These are phyloP conservation scores for Gyromitra esculenta DNA, from an alignment of 2,329 filamentous ascomycete genomes.

Conservation along the genomic window DNA sequence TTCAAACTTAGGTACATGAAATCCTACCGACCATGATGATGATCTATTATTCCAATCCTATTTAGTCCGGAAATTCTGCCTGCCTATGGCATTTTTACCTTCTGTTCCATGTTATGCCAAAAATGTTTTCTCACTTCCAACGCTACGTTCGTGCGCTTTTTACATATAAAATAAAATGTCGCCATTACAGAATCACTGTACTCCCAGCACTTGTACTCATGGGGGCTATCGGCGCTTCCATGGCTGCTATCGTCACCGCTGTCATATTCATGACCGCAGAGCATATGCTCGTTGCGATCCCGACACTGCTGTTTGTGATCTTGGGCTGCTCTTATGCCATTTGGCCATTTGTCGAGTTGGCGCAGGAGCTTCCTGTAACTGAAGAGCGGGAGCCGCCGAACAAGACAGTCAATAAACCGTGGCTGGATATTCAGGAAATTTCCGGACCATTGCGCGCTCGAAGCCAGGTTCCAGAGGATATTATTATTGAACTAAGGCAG, in stretches of 20 bases:
- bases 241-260: neutral
- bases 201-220: neutral
- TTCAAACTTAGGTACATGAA: neutral
- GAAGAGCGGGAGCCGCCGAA: neutral
- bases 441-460: neutral
- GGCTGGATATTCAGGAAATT: neutral
- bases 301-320: neutral
- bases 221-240: neutral
- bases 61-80: neutral
- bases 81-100: neutral
- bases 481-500: neutral
- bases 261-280: neutral
- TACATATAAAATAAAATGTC: neutral
- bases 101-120: neutral
- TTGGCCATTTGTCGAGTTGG: neutral
- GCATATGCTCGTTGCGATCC: neutral
- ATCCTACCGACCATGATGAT: neutral
- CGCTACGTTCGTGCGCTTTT: constrained; percentile 1
- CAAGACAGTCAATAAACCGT: too few species aligned
- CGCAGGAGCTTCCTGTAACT: neutral
- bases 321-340: constrained; percentile 5
- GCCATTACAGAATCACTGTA: neutral
- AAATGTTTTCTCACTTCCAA: neutral
- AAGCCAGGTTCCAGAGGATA: neutral
- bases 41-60: neutral